Percentiles rank a stretch among this genome's conserved stretches.
Conservation (phyloP, 805 yeast species). For the Metschnikowia hibisci region DNA sequence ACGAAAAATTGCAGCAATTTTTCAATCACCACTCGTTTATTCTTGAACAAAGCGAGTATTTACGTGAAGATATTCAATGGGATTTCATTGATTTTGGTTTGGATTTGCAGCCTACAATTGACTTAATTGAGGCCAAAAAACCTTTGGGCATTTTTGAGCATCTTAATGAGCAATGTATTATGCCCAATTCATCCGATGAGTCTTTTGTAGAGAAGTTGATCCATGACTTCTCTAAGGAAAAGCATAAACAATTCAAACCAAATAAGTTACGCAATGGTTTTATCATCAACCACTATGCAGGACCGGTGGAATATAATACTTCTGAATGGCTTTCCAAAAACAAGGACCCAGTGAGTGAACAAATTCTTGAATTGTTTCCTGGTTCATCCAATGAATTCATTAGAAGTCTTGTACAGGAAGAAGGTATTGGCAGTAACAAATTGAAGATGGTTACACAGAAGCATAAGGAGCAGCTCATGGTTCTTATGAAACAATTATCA, state of each 20-base stretch:
- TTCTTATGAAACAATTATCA: slow-evolving; percentile 66
- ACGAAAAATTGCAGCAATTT: slow-evolving; percentile 57
- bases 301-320: slow-evolving; percentile 87
- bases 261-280: slow-evolving; percentile 77
- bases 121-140: slow-evolving; percentile 71
- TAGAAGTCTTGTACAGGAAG: slow-evolving; percentile 45
- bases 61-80: slow-evolving; percentile 59
- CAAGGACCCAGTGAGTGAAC: slow-evolving; percentile 86
- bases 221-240: slow-evolving; percentile 52
- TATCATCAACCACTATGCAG: slow-evolving; percentile 89
- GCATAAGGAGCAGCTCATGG: slow-evolving; percentile 78
- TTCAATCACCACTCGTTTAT: slow-evolving; percentile 62
- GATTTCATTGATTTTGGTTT: slow-evolving; percentile 89
- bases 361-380: slow-evolving; percentile 57
- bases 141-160: slow-evolving; percentile 83
- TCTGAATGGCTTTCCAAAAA: slow-evolving; percentile 94
- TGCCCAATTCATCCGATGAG: slow-evolving; percentile 83
- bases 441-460: slow-evolving; percentile 73
- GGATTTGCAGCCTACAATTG: slow-evolving; percentile 91
- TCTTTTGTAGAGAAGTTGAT: slow-evolving; percentile 79
- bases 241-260: slow-evolving; percentile 55
- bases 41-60: slow-evolving; percentile 56
- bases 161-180: slow-evolving; percentile 90
- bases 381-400: slow-evolving; percentile 57
- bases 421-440: slow-evolving; percentile 21